Evolutionary conservation across 176 grass and related monocot genomes (phyloP).

Genomic region (Rhynchospora tenuis): DNA sequence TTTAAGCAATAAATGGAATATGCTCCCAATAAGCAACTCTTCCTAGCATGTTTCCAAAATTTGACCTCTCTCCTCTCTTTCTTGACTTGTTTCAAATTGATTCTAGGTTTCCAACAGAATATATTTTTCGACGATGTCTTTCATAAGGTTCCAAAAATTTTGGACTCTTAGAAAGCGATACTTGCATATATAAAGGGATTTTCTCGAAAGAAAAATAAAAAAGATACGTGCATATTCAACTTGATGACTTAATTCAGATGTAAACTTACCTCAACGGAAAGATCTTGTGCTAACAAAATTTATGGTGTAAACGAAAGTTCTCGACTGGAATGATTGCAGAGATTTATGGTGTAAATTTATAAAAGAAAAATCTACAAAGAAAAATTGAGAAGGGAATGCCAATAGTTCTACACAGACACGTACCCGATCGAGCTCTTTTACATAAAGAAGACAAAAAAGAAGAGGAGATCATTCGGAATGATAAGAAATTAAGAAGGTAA

Average conservation of each 20-base stretch:
- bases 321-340: background rate
- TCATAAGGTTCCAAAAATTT: background rate
- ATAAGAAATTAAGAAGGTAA: background rate
- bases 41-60: background rate
- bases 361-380: background rate
- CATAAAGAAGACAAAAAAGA: background rate
- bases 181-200: background rate
- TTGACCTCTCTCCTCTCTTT: background rate
- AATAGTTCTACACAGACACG: background rate
- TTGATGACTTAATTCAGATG: background rate
- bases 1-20: background rate
- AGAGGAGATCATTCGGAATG: background rate
- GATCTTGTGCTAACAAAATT: background rate
- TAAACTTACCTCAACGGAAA: background rate
- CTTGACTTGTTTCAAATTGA: background rate
- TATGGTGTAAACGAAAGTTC: background rate
- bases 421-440: background rate
- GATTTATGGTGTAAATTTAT: background rate
- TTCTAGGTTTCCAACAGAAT: constrained; percentile 6
- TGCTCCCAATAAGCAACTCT: background rate
- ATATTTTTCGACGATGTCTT: background rate
- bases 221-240: background rate
- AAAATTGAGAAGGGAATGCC: background rate
- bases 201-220: background rate
- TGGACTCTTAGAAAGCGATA: background rate